A percentile compares a stretch with the other conserved stretches of the same genome.
These are phyloP conservation scores for Cucurbita maxima DNA, from an alignment of 306 rosid genomes.

Conservation along the genomic window DNA sequence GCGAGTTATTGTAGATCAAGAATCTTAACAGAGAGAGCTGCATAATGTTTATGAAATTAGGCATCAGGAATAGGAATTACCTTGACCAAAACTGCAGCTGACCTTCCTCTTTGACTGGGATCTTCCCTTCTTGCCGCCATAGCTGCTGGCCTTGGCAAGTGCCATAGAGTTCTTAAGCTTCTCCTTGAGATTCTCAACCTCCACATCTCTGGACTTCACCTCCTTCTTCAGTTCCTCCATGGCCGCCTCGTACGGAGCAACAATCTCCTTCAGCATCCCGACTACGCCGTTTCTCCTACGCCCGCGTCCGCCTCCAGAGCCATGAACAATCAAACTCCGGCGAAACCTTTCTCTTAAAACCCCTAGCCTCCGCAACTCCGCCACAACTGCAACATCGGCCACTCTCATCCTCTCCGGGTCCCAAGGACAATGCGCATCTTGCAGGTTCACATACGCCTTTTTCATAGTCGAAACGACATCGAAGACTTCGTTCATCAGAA, in stretches of 20 bases:
- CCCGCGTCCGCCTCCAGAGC: slow-evolving; percentile 14
- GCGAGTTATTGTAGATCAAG: background rate
- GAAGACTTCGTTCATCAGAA: slow-evolving; percentile 54
- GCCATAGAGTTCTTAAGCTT: slow-evolving; percentile 48
- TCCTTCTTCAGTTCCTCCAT: slow-evolving; percentile 80
- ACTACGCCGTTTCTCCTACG: slow-evolving; percentile 10
- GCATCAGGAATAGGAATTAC: slow-evolving; percentile 16
- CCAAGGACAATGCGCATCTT: slow-evolving; percentile 90
- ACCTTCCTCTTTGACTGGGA: slow-evolving; percentile 54
- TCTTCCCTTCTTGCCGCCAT: slow-evolving; percentile 54
- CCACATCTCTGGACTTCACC: slow-evolving; percentile 60
- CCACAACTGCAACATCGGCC: slow-evolving; percentile 73
- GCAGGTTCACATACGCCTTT: slow-evolving; percentile 57
- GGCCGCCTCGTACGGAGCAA: slow-evolving; percentile 92
- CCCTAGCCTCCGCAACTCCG: slow-evolving; percentile 62
- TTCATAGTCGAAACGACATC: slow-evolving; percentile 74
- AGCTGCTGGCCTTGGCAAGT: slow-evolving; percentile 14
- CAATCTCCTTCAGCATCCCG: slow-evolving; percentile 52
- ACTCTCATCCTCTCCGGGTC: slow-evolving; percentile 68
- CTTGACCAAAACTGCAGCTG: slow-evolving; percentile 43
- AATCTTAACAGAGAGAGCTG: background rate
- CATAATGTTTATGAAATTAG: background rate
- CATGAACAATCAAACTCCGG: slow-evolving; percentile 9
- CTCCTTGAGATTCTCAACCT: slow-evolving; percentile 66
- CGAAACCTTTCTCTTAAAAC: slow-evolving; percentile 67